Percentiles rank a stretch among this genome's conserved stretches.
Conservation (phyloP, 2,329 filamentous ascomycete species). For the Thelonectria blattea region DNA sequence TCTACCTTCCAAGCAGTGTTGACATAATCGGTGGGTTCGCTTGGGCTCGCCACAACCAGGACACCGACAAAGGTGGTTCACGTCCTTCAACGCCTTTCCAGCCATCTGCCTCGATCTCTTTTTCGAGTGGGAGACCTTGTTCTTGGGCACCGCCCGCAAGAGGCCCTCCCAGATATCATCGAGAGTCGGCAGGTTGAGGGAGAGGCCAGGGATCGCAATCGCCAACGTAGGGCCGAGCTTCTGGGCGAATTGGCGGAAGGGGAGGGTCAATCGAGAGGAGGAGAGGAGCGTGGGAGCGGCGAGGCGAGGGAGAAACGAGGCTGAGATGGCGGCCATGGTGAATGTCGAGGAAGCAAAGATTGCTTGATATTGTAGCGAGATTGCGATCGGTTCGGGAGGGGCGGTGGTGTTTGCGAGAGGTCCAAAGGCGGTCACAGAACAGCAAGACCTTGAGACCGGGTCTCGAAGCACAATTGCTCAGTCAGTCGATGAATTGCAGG, state of each 20-base stretch:
- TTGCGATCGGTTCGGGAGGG: conserved; percentile 14
- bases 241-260: conserved; percentile 52
- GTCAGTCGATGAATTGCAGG: conserved; percentile 4
- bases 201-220: conserved; percentile 66
- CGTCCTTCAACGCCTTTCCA: conserved; percentile 92
- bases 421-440: not conserved
- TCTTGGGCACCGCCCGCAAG: conserved; percentile 92
- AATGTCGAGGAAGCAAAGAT: conserved; percentile 21
- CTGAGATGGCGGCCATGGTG: conserved; percentile 52
- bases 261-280: conserved; percentile 52
- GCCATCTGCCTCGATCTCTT: conserved; percentile 93
- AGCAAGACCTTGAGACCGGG: not conserved
- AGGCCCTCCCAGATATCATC: conserved; percentile 92
- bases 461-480: conserved; percentile 16
- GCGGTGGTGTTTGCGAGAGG: conserved; percentile 5
- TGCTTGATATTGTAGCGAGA: conserved; percentile 16
- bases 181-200: conserved; percentile 61
- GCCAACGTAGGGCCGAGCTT: conserved; percentile 60
- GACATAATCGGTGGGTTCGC: conserved; percentile 86
- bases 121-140: conserved; percentile 97
- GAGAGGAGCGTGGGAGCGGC: conserved; percentile 49
- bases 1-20: conserved; percentile 84
- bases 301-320: conserved; percentile 63
- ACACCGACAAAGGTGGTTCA: conserved; percentile 85
- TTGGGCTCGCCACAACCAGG: conserved; percentile 88